These are phyloP conservation scores for Exophiala aquamarina DNA, from an alignment of 2,329 filamentous ascomycete species.

Conservation along the genomic window DNA sequence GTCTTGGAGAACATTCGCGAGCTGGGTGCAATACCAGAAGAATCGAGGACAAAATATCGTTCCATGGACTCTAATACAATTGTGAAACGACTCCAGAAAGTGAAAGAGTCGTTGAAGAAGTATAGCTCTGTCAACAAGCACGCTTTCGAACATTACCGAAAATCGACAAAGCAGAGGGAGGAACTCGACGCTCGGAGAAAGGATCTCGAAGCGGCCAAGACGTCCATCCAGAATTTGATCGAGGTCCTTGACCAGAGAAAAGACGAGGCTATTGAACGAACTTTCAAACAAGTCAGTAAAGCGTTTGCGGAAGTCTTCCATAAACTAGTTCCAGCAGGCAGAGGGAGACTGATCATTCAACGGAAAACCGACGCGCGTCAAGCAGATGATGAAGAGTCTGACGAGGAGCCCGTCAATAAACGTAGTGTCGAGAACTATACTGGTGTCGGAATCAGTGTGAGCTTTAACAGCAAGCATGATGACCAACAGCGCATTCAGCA, in stretches of 20 bases:
- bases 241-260: constrained; percentile 91
- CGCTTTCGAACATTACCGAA: constrained; percentile 98
- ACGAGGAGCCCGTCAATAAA: constrained; percentile 58
- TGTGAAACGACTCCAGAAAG: constrained; percentile 75
- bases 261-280: constrained; percentile 96
- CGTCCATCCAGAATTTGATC: constrained; percentile 88
- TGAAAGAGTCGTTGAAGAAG: constrained; percentile 90
- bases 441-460: constrained; percentile 93
- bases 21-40: constrained; percentile 87
- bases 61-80: constrained; percentile 77
- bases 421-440: constrained; percentile 86
- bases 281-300: constrained; percentile 94
- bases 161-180: constrained; percentile 89
- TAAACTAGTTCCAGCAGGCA: constrained; percentile 89
- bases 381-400: constrained; percentile 65
- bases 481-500: constrained; percentile 98
- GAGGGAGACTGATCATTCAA: constrained; percentile 89
- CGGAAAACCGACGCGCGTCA: constrained; percentile 74
- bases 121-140: constrained; percentile 91
- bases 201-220: constrained; percentile 83
- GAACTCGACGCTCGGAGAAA: constrained; percentile 78
- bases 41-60: constrained; percentile 88
- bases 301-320: constrained; percentile 94
- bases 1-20: constrained; percentile 88
- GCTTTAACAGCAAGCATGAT: constrained; percentile 97